Evolutionary conservation across 2,329 filamentous ascomycete genomes (phyloP), one percentile per base, ranked within the genome.

Genomic region (Curvularia lunata): DNA sequence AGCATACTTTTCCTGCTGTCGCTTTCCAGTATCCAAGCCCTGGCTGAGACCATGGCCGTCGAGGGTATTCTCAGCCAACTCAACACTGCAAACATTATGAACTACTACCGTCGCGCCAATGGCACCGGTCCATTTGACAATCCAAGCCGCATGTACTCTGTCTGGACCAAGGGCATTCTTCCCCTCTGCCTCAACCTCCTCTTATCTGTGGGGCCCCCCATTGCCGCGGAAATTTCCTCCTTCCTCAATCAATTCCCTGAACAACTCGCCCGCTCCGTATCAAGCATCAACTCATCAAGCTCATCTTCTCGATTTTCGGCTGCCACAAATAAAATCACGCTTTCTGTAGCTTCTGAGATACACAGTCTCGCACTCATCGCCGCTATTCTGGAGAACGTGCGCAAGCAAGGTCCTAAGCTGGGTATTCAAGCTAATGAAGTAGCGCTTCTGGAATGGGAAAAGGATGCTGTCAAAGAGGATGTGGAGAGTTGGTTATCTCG

Each of bases 171-270:
- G 65, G 95, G 92, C 1, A 85, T 98, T 56, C 82, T 99, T 3
- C 95, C 95, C 0, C 81, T 99, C 18, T 89, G 94, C 59, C 84
- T 99, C 43, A 98, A 98, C 75, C 83, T 99, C 27, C 84, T 99
- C 19, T 87, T 89, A 58, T 87, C 91, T 10, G 86, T 99, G 18
- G 92, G 92, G 10, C 84, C 88, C 1, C 90, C 91, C 1, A 87
- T 96, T 46, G 93, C 92, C 0, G 86, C 89, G 0, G 95, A 99
- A 75, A 86, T 98, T 5, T 86, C 90, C 0, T 88, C 88, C 56
- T 96, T 98, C 72, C 83, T 99, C 27, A 96, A 96, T 71, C 90
- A 92, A 73, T 99, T 97, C 75, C 89, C 91, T 10, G 85, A 87
- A 46, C 88, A 98, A 57, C 83, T 99, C 9, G 78, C 81, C 41